Evolutionary conservation across 176 grass and related monocot genomes (phyloP).

Genomic region (Bolboschoenus planiculmis): DNA sequence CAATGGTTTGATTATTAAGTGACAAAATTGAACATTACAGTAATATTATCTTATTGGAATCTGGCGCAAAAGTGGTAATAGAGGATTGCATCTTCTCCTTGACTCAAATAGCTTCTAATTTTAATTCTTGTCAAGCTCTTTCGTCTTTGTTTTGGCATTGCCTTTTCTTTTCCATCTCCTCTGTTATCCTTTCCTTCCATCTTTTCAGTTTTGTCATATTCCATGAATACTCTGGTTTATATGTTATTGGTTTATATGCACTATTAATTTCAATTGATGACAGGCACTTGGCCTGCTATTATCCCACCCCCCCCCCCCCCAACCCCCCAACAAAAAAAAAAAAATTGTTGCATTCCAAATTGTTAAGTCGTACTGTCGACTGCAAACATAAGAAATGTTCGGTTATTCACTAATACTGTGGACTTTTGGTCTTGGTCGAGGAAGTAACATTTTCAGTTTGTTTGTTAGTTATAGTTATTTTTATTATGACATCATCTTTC

Average conservation of each 20-base stretch:
- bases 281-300: not conserved
- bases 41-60: not conserved
- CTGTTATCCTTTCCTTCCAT: not conserved
- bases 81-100: not conserved
- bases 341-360: not conserved
- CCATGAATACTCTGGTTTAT: not conserved
- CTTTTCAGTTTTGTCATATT: not conserved
- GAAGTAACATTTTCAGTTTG: constrained; percentile 6
- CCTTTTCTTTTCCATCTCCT: not conserved
- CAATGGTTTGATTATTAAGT: not conserved
- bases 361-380: not conserved
- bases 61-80: not conserved
- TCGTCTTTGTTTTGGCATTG: not conserved
- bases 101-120: not conserved
- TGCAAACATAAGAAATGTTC: not conserved
- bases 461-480: constrained; percentile 23
- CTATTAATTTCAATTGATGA: not conserved
- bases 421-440: not conserved
- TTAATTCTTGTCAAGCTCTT: not conserved
- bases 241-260: no score
- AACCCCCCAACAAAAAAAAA: no score
- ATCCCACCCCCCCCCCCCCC: no score
- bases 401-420: not conserved
- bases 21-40: not conserved
- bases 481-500: constrained; percentile 16